Conservation (phyloP, 495 filamentous ascomycete genomes). For the Acidiella bohemica region DNA sequence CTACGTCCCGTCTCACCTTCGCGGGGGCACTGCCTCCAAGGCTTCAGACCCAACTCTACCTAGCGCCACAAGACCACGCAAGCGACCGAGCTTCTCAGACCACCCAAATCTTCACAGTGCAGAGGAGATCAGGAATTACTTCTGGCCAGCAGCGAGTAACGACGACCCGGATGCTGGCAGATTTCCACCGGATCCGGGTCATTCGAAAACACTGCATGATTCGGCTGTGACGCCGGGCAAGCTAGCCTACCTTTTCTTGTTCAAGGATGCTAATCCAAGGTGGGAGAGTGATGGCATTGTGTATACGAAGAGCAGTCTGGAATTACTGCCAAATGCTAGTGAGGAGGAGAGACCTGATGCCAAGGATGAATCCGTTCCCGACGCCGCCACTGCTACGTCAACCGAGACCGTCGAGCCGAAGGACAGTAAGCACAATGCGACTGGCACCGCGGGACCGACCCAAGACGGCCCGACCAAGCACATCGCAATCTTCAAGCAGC, state of each 20-base stretch:
- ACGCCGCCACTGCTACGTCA: neutral
- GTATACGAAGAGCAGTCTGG: slow-evolving; percentile 14
- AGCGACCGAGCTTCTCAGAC: neutral
- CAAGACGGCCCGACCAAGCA: neutral
- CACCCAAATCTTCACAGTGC: neutral
- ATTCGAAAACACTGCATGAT: slow-evolving; percentile 11
- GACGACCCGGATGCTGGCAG: too few species aligned
- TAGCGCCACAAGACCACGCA: neutral
- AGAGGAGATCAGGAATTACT: slow-evolving; percentile 10
- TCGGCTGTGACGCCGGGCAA: slow-evolving; percentile 11
- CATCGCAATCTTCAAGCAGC: slow-evolving; percentile 13
- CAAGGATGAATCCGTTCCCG: neutral
- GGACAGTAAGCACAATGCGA: neutral
- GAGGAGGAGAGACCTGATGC: neutral
- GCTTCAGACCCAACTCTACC: too few species aligned
- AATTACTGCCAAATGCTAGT: slow-evolving; percentile 7
- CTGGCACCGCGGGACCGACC: neutral
- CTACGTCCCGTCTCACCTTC: slow-evolving; percentile 12
- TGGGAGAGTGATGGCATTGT: slow-evolving; percentile 14
- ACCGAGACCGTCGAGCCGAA: neutral
- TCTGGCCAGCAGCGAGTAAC: slow-evolving; percentile 4
- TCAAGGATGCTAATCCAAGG: slow-evolving; percentile 13
- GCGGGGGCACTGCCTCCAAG: slow-evolving; percentile 1
- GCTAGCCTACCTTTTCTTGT: slow-evolving; percentile 15
- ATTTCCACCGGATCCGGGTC: neutral